Evolutionary conservation across 2,329 filamentous ascomycete species (phyloP), one percentile per base, ranked within the genome.

Genomic region (Trichophyton equinum): DNA sequence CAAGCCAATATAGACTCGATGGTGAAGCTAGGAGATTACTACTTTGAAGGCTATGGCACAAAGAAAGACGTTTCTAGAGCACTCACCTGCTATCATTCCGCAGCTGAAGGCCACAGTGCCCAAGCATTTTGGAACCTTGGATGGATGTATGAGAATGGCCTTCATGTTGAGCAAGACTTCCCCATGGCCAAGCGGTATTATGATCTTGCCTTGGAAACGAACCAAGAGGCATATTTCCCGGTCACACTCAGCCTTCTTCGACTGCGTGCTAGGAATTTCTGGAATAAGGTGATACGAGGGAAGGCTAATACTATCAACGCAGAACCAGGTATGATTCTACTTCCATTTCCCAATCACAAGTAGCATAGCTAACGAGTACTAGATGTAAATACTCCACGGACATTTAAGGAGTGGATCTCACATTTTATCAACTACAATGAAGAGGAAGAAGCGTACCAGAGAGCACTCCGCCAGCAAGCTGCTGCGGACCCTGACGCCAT

Each of bases 21-120:
- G 64, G 88, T 99, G 65, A 99, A 99, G 76, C 96, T 97, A 88
- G 94, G 94, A 44, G 95, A 99, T 75, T 97, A 97, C 74, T 97
- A 99, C 73, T 85, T 95, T 36, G 76, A 83, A 61, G 94, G 94
- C 5, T 82, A 91, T 25, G 92, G 92, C 2, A 83, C 87, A 0
- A 77, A 82, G 6, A 68, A 78, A 0, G 88, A 95, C 65, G 77
- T 88, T 18, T 86, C 91, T 67, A 96, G 96, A 73, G 95, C 95
- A 4, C 91, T 91, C 0, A 85, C 88, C 51, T 99, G 94, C 76
- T 99, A 99, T 69, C 87, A 88, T 59, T 88, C 89, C 3, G 94
- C 94, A 1, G 91, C 91, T 0, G 94, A 99, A 70, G 91, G 88
- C 62, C 85, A 92, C 67, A 95, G 90, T 67, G 94, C 92, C 1